These are phyloP conservation scores for Xylaria nigripes DNA, from an alignment of 495 filamentous ascomycete species.

Conservation along the genomic window DNA sequence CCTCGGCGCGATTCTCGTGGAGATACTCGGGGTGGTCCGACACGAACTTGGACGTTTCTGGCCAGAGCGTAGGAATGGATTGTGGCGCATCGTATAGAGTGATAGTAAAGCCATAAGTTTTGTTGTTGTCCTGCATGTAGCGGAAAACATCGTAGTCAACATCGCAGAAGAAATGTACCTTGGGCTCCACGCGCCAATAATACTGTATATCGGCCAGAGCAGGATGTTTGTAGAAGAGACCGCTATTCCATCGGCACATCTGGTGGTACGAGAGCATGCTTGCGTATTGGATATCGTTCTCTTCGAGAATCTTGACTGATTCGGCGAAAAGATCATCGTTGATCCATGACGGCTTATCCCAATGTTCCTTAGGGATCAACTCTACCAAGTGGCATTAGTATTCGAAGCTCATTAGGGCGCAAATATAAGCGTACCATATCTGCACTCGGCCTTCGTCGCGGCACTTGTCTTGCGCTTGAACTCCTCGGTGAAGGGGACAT, in stretches of 20 bases:
- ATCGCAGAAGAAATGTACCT: constrained; percentile 99
- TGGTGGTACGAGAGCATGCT: constrained; percentile 87
- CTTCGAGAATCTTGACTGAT: constrained; percentile 72
- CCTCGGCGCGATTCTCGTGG: constrained; percentile 73
- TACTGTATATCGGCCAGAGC: constrained; percentile 73
- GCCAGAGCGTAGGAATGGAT: constrained; percentile 87
- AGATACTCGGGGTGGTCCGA: constrained; percentile 75
- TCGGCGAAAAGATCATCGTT: constrained; percentile 76
- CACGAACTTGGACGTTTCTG: constrained; percentile 82
- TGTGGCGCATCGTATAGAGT: constrained; percentile 89
- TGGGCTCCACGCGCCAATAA: constrained; percentile 99
- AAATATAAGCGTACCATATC: constrained; percentile 57
- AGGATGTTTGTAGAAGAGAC: constrained; percentile 94
- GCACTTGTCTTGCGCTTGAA: constrained; percentile 76
- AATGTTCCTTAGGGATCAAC: constrained; percentile 86
- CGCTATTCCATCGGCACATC: constrained; percentile 99
- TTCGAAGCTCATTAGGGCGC: not conserved
- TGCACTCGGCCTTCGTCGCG: constrained; percentile 73
- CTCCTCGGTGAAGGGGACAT: constrained; percentile 81
- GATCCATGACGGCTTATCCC: constrained; percentile 89
- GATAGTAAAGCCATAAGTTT: constrained; percentile 98
- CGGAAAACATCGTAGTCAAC: constrained; percentile 98
- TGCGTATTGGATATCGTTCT: constrained; percentile 83
- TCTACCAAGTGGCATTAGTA: constrained; percentile 41
- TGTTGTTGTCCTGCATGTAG: constrained; percentile 95